These are phyloP conservation scores for Blastobotrys capitulatus DNA, from an alignment of 1,139 yeast genomes.

Conservation along the genomic window DNA sequence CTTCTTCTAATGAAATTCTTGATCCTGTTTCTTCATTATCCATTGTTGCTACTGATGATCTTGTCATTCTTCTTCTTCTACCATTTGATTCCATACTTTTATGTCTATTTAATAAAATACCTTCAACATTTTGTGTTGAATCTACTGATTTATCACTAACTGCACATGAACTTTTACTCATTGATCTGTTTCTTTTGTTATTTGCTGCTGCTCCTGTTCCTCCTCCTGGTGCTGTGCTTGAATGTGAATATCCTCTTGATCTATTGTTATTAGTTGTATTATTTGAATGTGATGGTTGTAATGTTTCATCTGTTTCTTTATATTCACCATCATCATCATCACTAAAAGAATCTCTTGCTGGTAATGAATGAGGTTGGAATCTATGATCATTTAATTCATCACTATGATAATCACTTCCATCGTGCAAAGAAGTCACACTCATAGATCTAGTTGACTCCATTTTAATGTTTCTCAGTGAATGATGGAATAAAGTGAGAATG, in stretches of 20 bases:
- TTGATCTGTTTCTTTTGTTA: constrained; percentile 14
- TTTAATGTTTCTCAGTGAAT: not conserved
- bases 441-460: constrained; percentile 15
- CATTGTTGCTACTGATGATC: constrained; percentile 17
- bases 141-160: constrained; percentile 21
- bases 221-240: not conserved
- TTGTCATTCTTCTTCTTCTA: constrained; percentile 20
- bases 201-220: not conserved
- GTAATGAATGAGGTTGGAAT: constrained; percentile 30
- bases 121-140: constrained; percentile 13
- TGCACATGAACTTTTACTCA: constrained; percentile 23
- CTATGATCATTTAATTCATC: constrained; percentile 30
- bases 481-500: not conserved
- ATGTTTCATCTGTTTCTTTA: not conserved
- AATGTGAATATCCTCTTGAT: not conserved
- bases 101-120: constrained; percentile 17
- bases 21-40: constrained; percentile 24
- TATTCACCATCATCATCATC: constrained; percentile 1
- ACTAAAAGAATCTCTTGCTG: constrained; percentile 21
- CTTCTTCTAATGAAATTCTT: constrained; percentile 42
- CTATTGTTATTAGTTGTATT: not conserved
- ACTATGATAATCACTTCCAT: constrained; percentile 12
- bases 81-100: not conserved
- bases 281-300: not conserved
- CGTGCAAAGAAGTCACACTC: constrained; percentile 7